Conservation (phyloP, 768 basidiomycete species). For the Podaxis pistillaris region DNA sequence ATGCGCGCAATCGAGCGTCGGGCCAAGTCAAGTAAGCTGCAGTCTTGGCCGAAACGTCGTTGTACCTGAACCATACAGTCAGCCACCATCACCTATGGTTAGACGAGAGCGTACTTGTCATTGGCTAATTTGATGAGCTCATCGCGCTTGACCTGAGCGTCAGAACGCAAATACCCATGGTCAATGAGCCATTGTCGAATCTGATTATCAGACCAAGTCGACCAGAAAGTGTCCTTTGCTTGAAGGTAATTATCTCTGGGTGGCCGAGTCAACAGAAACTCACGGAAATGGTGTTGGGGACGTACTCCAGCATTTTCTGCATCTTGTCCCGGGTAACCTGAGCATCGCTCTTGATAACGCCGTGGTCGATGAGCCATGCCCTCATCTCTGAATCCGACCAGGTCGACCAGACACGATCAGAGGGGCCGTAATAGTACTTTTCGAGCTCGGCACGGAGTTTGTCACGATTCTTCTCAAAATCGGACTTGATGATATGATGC, state of each 20-base stretch:
- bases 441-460: conserved; percentile 67
- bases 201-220: conserved; percentile 71
- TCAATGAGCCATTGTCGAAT: conserved; percentile 73
- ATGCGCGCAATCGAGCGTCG: conserved; percentile 88
- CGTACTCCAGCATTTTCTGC: conserved; percentile 66
- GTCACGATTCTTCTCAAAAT: conserved; percentile 53
- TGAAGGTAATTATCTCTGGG: conserved; percentile 66
- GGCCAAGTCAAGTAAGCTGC: conserved; percentile 86
- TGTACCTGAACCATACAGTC: conserved; percentile 41
- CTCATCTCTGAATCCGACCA: conserved; percentile 83
- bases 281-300: conserved; percentile 4
- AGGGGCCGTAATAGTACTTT: conserved; percentile 68
- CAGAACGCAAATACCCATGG: conserved; percentile 61
- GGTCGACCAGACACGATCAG: conserved; percentile 53
- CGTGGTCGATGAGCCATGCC: conserved; percentile 75
- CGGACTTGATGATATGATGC: conserved; percentile 68
- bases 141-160: conserved; percentile 67
- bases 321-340: conserved; percentile 73
- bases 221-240: conserved; percentile 58
- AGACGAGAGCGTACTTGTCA: conserved; percentile 48
- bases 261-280: neutral
- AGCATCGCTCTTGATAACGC: conserved; percentile 68
- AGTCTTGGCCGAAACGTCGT: conserved; percentile 39
- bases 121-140: conserved; percentile 73
- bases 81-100: neutral